Conservation (phyloP, 768 basidiomycete species). For the Hirschioporus abietinus region DNA sequence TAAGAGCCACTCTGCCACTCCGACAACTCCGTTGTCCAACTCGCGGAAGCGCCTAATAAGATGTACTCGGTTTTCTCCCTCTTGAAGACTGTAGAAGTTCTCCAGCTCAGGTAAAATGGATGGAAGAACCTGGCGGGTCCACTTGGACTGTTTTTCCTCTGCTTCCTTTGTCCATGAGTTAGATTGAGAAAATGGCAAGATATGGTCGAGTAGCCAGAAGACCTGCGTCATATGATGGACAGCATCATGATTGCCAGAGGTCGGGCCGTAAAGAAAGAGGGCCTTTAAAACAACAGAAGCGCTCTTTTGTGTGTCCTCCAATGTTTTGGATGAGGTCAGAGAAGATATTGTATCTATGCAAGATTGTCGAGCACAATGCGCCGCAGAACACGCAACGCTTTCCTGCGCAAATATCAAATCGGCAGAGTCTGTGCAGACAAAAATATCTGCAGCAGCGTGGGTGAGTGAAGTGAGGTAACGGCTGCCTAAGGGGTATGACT, state of each 20-base stretch:
- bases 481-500: slow-evolving; percentile 43
- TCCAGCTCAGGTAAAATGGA: slow-evolving; percentile 48
- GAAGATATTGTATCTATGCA: slow-evolving; percentile 47
- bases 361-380: slow-evolving; percentile 38
- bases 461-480: slow-evolving; percentile 44
- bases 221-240: slow-evolving; percentile 50
- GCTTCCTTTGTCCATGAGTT: slow-evolving; percentile 16
- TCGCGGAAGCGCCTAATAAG: slow-evolving; percentile 49
- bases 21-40: slow-evolving; percentile 51
- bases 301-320: slow-evolving; percentile 32
- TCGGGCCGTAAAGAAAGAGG: slow-evolving; percentile 46
- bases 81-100: slow-evolving; percentile 51
- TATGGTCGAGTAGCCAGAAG: slow-evolving; percentile 48
- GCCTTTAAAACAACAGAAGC: slow-evolving; percentile 51
- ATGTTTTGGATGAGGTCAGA: slow-evolving; percentile 31
- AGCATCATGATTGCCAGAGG: slow-evolving; percentile 44
- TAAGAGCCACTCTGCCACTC: slow-evolving; percentile 67
- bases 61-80: slow-evolving; percentile 47
- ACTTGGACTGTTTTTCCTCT: slow-evolving; percentile 34
- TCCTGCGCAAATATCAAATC: slow-evolving; percentile 34
- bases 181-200: slow-evolving; percentile 39
- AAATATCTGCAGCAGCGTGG: slow-evolving; percentile 45
- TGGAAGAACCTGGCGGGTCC: slow-evolving; percentile 54
- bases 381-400: slow-evolving; percentile 35
- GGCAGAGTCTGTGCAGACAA: slow-evolving; percentile 46